These are phyloP conservation scores for Aspergillus melleus DNA, from an alignment of 2,329 filamentous ascomycete genomes.

Conservation along the genomic window DNA sequence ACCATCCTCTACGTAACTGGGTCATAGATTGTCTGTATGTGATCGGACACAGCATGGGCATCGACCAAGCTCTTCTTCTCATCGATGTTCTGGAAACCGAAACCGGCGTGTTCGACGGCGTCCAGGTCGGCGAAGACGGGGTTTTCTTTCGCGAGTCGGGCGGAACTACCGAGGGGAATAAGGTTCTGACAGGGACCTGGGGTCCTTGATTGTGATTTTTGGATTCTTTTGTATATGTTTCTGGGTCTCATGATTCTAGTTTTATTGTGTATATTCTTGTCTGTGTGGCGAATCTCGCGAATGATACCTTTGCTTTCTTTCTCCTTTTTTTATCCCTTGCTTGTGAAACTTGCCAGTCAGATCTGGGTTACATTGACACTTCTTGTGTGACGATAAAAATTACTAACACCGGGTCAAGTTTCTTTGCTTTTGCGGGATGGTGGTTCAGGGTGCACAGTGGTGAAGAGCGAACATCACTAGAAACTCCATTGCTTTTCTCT, in stretches of 20 bases:
- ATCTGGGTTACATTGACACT: too few species aligned
- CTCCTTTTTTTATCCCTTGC: too few species aligned
- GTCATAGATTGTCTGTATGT: conserved; percentile 30
- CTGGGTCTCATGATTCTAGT: too few species aligned
- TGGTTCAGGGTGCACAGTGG: too few species aligned
- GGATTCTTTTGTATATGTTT: neutral
- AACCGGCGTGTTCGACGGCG: conserved; percentile 24
- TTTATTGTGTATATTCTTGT: neutral
- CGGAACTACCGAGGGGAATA: conserved; percentile 10
- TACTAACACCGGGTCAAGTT: too few species aligned
- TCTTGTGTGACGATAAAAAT: too few species aligned
- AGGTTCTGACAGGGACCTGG: conserved; percentile 18
- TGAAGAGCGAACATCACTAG: too few species aligned
- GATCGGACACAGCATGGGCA: conserved; percentile 38
- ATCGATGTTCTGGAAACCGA: conserved; percentile 33
- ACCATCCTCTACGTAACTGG: conserved; percentile 33
- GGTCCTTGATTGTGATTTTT: neutral
- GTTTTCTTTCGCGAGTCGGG: conserved; percentile 14
- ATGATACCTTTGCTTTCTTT: neutral
- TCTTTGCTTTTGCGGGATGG: too few species aligned
- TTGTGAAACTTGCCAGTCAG: too few species aligned
- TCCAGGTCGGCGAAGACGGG: conserved; percentile 21
- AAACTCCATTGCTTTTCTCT: too few species aligned
- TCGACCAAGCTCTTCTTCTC: conserved; percentile 40
- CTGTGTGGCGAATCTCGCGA: neutral